Conservation (phyloP, 495 filamentous ascomycete species). For the Daldinia grandis region DNA sequence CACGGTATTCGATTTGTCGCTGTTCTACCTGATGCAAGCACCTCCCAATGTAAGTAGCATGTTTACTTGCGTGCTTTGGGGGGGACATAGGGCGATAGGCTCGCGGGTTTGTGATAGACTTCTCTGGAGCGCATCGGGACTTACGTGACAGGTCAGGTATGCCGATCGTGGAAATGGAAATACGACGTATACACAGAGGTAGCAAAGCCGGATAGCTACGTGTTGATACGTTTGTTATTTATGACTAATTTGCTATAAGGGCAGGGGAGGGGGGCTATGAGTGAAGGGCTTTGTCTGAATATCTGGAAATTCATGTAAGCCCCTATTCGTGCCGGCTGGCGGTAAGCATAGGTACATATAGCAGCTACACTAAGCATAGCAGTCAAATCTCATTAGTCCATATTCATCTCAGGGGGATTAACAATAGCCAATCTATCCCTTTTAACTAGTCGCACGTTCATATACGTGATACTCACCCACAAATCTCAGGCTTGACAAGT, state of each 20-base stretch:
- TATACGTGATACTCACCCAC: slow-evolving; percentile 6
- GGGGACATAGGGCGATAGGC: neutral
- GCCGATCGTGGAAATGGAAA: slow-evolving; percentile 19
- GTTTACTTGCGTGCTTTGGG: neutral
- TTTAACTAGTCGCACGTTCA: neutral
- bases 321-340: neutral
- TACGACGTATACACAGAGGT: slow-evolving; percentile 5
- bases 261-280: neutral
- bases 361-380: neutral
- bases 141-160: slow-evolving; percentile 7
- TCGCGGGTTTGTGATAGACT: neutral
- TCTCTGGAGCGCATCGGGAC: neutral
- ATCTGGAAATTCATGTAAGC: neutral
- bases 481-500: neutral
- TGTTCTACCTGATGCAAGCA: neutral
- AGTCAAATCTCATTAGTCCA: neutral
- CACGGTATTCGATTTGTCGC: neutral
- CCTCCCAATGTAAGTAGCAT: neutral
- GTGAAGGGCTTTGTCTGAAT: neutral
- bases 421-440: neutral
- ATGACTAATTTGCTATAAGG: neutral
- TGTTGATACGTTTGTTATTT: slow-evolving; percentile 2
- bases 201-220: neutral
- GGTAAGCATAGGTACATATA: neutral
- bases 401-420: neutral